Conservation (phyloP, 148 eudicot species). For the Persicaria maculosa region DNA sequence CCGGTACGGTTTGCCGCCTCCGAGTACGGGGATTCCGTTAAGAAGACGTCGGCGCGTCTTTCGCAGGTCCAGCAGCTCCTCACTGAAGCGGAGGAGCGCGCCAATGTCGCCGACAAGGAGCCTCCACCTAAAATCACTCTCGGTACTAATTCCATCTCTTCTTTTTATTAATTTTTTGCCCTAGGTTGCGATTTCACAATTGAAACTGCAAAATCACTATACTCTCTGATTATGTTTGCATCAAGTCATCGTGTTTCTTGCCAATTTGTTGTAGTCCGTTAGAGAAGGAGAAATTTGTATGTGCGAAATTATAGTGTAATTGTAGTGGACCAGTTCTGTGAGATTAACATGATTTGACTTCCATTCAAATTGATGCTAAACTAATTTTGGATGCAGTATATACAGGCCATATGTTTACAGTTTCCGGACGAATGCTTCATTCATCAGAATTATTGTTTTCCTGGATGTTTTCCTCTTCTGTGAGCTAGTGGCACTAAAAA, state of each 20-base stretch:
- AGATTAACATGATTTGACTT: not conserved
- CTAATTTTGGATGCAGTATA: not conserved
- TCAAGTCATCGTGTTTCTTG: not conserved
- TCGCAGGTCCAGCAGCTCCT: slow-evolving; percentile 65
- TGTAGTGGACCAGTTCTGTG: not conserved
- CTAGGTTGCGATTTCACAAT: not conserved
- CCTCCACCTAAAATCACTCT: slow-evolving; percentile 65
- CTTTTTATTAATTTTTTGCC: not conserved
- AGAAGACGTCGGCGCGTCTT: slow-evolving; percentile 58
- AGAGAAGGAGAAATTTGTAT: not conserved
- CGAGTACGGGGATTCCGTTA: slow-evolving; percentile 28
- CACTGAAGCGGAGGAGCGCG: slow-evolving; percentile 56
- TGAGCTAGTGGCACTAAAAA: not conserved
- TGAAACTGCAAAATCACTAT: not conserved
- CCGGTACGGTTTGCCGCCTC: slow-evolving; percentile 37
- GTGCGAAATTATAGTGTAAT: not conserved
- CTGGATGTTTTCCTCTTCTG: not conserved
- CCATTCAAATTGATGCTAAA: not conserved
- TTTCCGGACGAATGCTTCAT: not conserved
- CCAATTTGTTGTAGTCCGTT: not conserved
- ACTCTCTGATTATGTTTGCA: not conserved
- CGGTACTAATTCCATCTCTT: slow-evolving; percentile 24
- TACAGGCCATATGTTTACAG: not conserved
- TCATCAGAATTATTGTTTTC: not conserved
- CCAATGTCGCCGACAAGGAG: slow-evolving; percentile 45